Conservation (phyloP, 2,329 filamentous ascomycete genomes). For the Microcera coccophila region DNA sequence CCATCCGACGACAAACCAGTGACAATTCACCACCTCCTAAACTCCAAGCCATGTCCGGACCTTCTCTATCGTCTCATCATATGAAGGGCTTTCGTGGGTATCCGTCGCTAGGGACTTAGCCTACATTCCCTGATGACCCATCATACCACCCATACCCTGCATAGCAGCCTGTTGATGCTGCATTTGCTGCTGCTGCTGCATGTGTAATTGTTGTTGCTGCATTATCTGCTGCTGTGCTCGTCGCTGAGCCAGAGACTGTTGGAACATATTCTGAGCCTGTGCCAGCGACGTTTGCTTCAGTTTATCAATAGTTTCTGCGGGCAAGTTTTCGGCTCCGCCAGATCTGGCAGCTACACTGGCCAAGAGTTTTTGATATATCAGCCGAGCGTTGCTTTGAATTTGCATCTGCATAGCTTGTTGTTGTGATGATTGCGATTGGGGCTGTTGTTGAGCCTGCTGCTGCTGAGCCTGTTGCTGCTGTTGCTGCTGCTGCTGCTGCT, state of each 20-base stretch:
- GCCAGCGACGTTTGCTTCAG: conserved; percentile 42
- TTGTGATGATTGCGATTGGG: conserved; percentile 31
- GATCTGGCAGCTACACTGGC: conserved; percentile 32
- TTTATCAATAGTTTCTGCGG: conserved; percentile 41
- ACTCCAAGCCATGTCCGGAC: conserved; percentile 15
- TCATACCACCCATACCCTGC: conserved; percentile 54
- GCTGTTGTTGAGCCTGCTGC: conserved; percentile 30
- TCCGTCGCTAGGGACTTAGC: not conserved
- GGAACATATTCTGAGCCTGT: conserved; percentile 37
- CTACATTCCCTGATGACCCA: conserved; percentile 49
- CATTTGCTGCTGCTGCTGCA: conserved; percentile 35
- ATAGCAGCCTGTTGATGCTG: conserved; percentile 42
- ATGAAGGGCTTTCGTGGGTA: conserved; percentile 3
- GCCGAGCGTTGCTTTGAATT: conserved; percentile 32
- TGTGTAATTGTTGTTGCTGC: conserved; percentile 30
- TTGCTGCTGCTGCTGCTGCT: conserved; percentile 35
- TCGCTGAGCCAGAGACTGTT: conserved; percentile 31
- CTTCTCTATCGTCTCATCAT: conserved; percentile 10
- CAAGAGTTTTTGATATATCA: conserved; percentile 41
- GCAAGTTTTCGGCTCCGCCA: conserved; percentile 43
- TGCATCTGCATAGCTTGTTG: conserved; percentile 31
- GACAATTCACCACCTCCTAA: conserved; percentile 11
- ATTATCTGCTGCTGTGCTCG: conserved; percentile 35
- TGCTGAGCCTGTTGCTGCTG: conserved; percentile 30
- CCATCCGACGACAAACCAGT: conserved; percentile 16